Conservation (phyloP, 2,329 filamentous ascomycete species). For the Fusarium denticulatum region DNA sequence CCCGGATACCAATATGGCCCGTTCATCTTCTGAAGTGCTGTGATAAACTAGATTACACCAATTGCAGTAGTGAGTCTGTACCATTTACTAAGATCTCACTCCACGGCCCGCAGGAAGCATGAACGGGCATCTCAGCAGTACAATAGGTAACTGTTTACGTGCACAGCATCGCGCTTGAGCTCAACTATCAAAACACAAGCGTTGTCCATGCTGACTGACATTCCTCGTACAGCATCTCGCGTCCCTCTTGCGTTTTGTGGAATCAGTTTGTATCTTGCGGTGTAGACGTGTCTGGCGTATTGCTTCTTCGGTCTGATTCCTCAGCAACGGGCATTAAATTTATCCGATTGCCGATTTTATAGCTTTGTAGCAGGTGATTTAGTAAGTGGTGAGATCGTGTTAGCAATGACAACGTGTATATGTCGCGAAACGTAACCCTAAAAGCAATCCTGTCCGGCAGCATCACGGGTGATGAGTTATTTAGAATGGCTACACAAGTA, state of each 20-base stretch:
- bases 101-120: rapidly evolving
- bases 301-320: rapidly evolving
- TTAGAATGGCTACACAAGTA: neutral
- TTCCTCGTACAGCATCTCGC: neutral
- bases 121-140: neutral
- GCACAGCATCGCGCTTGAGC: neutral
- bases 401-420: neutral
- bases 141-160: rapidly evolving
- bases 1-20: rapidly evolving
- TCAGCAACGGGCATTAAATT: neutral
- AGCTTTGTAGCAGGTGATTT: rapidly evolving
- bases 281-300: neutral
- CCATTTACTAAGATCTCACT: neutral
- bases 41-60: neutral
- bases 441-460: too few species aligned
- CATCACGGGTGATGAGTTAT: neutral
- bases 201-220: rapidly evolving
- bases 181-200: too few species aligned
- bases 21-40: neutral
- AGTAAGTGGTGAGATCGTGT: neutral
- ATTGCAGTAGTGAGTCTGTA: neutral
- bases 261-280: neutral
- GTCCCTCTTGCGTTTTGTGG: rapidly evolving
- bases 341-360: neutral
- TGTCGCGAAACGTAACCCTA: neutral